Evolutionary conservation across 1,284 basidiomycete genomes (phyloP).

Genomic region (Trametes sp.): DNA sequence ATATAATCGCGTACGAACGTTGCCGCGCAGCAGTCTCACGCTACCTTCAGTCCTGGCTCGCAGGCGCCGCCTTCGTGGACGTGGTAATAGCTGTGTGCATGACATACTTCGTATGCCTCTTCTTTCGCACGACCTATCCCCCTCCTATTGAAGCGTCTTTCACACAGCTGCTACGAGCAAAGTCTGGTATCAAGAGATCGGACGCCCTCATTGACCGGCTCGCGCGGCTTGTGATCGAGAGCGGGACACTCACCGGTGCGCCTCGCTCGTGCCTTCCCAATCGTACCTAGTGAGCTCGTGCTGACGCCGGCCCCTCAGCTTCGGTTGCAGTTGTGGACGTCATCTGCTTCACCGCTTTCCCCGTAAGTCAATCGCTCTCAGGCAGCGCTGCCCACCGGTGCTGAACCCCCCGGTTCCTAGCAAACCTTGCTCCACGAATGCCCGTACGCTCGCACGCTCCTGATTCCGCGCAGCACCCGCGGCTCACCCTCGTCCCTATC

Average conservation of each 20-base stretch:
- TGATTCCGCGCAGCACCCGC: no score
- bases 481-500: no score
- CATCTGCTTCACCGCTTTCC: constrained; percentile 7
- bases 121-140: no score
- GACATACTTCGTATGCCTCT: constrained; percentile 18
- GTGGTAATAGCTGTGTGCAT: constrained; percentile 31
- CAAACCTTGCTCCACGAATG: constrained; percentile 7
- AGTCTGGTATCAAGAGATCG: constrained; percentile 20
- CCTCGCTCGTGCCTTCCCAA: no score
- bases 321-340: constrained; percentile 10
- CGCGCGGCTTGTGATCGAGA: constrained; percentile 29
- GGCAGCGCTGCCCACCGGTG: background rate
- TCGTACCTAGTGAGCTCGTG: no score
- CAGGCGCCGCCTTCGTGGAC: constrained; percentile 28
- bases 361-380: background rate
- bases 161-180: constrained; percentile 17
- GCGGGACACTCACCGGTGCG: constrained; percentile 31
- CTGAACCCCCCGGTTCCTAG: background rate
- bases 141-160: background rate
- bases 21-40: no score
- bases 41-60: constrained; percentile 31
- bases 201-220: constrained; percentile 28
- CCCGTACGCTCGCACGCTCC: background rate
- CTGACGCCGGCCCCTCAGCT: background rate
- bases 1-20: no score